Evolutionary conservation across 306 rosid species (phyloP).

Genomic region (Purshia tridentata): DNA sequence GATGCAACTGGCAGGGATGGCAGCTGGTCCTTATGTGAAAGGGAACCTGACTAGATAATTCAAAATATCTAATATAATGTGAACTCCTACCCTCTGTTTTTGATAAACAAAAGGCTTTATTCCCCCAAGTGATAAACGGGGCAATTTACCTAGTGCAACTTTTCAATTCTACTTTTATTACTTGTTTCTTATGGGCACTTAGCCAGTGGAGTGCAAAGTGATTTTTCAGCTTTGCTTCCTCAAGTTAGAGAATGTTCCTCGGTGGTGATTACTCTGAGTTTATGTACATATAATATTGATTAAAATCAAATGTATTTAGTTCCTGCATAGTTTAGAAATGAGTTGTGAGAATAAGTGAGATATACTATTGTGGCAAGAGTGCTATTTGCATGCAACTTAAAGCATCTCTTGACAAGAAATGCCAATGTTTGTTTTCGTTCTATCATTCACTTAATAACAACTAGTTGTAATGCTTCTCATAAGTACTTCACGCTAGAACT

Average conservation of each 20-base stretch:
- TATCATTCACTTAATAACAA: not conserved
- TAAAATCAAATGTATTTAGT: not conserved
- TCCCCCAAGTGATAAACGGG: no score
- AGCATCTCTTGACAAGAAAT: conserved; percentile 11
- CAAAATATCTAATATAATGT: not conserved
- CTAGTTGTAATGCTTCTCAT: not conserved
- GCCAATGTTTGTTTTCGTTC: not conserved
- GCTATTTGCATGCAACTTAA: not conserved
- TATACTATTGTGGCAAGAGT: not conserved
- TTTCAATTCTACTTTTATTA: not conserved
- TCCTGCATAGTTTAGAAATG: conserved; percentile 6
- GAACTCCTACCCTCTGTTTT: not conserved
- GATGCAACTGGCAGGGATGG: not conserved
- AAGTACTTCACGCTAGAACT: not conserved
- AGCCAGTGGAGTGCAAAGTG: not conserved
- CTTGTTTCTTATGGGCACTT: not conserved
- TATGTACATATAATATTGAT: not conserved
- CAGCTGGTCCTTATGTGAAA: not conserved
- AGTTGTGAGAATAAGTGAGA: not conserved
- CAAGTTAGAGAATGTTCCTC: not conserved
- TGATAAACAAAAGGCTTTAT: no score
- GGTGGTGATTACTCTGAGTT: not conserved
- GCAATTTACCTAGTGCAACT: not conserved
- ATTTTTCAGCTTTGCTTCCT: not conserved
- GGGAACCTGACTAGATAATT: not conserved